phyloP scores from a whole-genome alignment of 1,284 basidiomycete genomes.

The Exsudoporus floridanus region DNA sequence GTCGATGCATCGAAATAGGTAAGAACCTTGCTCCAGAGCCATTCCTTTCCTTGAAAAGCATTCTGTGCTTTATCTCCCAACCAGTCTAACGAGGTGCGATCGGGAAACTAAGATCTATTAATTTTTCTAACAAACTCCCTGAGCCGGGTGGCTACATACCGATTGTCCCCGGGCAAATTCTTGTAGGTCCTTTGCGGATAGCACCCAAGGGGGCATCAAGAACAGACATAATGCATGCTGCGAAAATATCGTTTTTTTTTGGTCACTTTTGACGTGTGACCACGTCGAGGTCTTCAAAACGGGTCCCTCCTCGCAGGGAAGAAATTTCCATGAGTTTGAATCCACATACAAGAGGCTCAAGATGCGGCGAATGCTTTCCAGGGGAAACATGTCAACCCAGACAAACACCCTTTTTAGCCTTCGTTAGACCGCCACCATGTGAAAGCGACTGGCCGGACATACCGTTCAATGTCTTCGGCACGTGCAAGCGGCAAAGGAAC shows the following conservation, averaged over 20 bases:
- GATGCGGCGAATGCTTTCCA: constrained; percentile 54
- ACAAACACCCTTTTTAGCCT: constrained; percentile 33
- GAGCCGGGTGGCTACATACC: constrained; percentile 36
- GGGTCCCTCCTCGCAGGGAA: constrained; percentile 37
- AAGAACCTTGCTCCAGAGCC: constrained; percentile 66
- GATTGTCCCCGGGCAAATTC: constrained; percentile 49
- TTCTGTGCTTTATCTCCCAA: constrained; percentile 34
- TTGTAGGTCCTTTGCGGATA: constrained; percentile 54
- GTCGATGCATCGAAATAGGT: not conserved
- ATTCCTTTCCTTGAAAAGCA: constrained; percentile 33
- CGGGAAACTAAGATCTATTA: constrained; percentile 23
- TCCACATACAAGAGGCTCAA: constrained; percentile 50
- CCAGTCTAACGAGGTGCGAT: constrained; percentile 12
- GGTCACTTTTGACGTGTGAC: constrained; percentile 31
- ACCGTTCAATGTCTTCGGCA: constrained; percentile 43
- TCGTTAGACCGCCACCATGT: constrained; percentile 11
- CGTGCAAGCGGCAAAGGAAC: constrained; percentile 28
- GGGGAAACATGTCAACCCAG: constrained; percentile 52
- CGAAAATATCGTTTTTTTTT: constrained; percentile 10
- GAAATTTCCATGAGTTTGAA: constrained; percentile 44
- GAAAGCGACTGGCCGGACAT: constrained; percentile 5
- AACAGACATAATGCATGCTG: constrained; percentile 48
- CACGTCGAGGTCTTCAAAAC: constrained; percentile 54
- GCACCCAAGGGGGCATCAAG: constrained; percentile 65
- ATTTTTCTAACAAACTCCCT: not conserved